Evolutionary conservation across 331 rosid genomes (phyloP).

Genomic region (Cydonia oblonga): DNA sequence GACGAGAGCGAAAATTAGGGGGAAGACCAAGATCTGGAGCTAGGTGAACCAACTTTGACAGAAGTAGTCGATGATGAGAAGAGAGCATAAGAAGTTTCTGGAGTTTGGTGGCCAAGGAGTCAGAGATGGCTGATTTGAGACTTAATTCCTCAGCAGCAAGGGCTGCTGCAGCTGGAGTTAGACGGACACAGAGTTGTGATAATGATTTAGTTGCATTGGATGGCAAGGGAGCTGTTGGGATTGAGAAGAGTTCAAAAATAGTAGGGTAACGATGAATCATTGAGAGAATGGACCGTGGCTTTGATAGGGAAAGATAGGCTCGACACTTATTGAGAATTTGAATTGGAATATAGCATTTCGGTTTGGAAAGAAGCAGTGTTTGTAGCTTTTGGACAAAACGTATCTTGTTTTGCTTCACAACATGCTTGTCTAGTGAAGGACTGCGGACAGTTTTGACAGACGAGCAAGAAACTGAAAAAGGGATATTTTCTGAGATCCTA

Average conservation of each 20-base stretch:
- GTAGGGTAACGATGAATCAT: constrained; percentile 86
- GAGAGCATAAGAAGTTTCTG: constrained; percentile 89
- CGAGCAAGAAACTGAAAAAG: constrained; percentile 43
- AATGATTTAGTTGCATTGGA: constrained; percentile 57
- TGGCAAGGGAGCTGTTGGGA: constrained; percentile 60
- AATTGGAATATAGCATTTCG: constrained; percentile 67
- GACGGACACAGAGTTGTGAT: constrained; percentile 77
- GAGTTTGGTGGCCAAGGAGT: constrained; percentile 59
- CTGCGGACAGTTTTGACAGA: constrained; percentile 61
- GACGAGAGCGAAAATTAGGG: constrained; percentile 68
- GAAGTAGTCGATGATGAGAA: constrained; percentile 50
- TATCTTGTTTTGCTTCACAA: constrained; percentile 49
- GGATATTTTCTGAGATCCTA: background rate
- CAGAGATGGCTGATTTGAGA: constrained; percentile 40
- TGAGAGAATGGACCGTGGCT: constrained; percentile 54
- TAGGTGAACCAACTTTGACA: constrained; percentile 78
- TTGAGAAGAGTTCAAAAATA: constrained; percentile 53
- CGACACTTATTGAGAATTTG: constrained; percentile 70
- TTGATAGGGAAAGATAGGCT: constrained; percentile 49
- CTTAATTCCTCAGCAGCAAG: constrained; percentile 57
- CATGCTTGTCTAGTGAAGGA: constrained; percentile 53
- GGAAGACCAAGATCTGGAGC: constrained; percentile 89
- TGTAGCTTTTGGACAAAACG: constrained; percentile 77
- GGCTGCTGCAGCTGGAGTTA: constrained; percentile 82
- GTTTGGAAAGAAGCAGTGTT: constrained; percentile 77